These are phyloP conservation scores for Cryptococcus wingfieldii DNA, from an alignment of 1,284 basidiomycete species.

Conservation along the genomic window DNA sequence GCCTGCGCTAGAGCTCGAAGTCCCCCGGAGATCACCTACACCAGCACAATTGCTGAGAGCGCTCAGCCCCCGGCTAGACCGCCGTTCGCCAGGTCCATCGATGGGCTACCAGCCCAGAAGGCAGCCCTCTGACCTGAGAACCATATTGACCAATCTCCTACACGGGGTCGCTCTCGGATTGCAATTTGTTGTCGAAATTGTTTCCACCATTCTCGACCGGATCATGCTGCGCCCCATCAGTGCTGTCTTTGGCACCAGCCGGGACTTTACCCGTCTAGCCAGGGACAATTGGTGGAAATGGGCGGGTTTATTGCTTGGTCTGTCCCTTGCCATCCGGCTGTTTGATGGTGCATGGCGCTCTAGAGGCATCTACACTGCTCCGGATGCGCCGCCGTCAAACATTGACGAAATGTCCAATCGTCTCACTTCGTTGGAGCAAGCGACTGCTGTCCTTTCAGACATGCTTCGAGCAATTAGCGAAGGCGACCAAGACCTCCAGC, in stretches of 20 bases:
- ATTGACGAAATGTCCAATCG: slow-evolving; percentile 67
- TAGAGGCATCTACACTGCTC: slow-evolving; percentile 32
- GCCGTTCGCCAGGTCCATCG: slow-evolving; percentile 19
- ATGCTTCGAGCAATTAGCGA: slow-evolving; percentile 16
- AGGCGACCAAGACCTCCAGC: slow-evolving; percentile 12
- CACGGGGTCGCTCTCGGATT: slow-evolving; percentile 30
- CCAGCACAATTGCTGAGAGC: slow-evolving; percentile 27
- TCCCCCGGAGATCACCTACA: slow-evolving; percentile 25
- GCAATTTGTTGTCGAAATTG: slow-evolving; percentile 22
- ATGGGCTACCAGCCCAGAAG: slow-evolving; percentile 8
- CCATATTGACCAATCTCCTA: slow-evolving; percentile 28
- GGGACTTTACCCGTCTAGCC: slow-evolving; percentile 9
- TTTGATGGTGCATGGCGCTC: neutral
- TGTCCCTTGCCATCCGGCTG: slow-evolving; percentile 30
- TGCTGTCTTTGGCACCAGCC: slow-evolving; percentile 9
- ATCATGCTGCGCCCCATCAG: slow-evolving; percentile 17
- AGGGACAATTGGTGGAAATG: slow-evolving; percentile 35
- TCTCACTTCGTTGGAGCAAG: slow-evolving; percentile 50
- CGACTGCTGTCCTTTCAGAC: slow-evolving; percentile 35
- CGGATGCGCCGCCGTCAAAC: slow-evolving; percentile 61
- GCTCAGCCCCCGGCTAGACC: slow-evolving; percentile 19
- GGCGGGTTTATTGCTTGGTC: slow-evolving; percentile 19
- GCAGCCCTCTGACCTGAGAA: slow-evolving; percentile 20
- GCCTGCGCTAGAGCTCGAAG: slow-evolving; percentile 5
- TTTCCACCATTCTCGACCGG: slow-evolving; percentile 6